Evolutionary conservation across 176 grass and related monocot genomes (phyloP).

Genomic region (Musa troglodytarum): DNA sequence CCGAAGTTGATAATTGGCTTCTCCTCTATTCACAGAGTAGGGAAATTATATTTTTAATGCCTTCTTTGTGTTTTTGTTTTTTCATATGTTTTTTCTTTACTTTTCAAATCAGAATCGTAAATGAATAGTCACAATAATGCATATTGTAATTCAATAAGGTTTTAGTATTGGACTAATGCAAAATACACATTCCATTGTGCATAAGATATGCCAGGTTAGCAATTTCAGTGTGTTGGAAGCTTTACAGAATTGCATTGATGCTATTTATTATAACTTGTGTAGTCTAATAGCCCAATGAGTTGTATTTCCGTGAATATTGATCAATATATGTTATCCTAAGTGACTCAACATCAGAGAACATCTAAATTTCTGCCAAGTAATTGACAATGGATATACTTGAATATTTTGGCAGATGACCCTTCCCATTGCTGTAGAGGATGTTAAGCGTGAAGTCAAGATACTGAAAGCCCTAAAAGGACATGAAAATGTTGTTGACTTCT

Average conservation of each 20-base stretch:
- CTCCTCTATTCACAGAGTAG: neutral
- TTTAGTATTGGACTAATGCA: neutral
- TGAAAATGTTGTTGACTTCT: conserved; percentile 86
- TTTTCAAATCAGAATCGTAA: neutral
- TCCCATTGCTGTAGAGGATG: conserved; percentile 87
- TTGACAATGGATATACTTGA: neutral
- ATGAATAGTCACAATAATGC: neutral
- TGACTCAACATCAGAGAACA: neutral
- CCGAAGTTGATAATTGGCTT: neutral
- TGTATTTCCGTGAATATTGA: neutral
- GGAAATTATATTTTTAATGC: neutral
- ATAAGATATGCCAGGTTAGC: neutral
- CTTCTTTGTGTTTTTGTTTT: neutral
- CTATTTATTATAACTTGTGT: neutral
- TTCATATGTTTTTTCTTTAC: neutral
- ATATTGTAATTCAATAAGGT: neutral
- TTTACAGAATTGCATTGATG: neutral
- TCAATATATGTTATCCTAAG: neutral
- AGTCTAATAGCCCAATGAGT: neutral
- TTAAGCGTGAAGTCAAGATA: conserved; percentile 93
- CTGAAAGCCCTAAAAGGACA: conserved; percentile 73
- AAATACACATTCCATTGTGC: neutral
- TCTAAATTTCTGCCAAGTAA: neutral
- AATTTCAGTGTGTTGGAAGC: neutral
- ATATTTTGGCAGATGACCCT: conserved; percentile 66